Evolutionary conservation across 257 asterid genomes (phyloP), one percentile per base, ranked within the genome.

Genomic region (Marsdenia floribunda): DNA sequence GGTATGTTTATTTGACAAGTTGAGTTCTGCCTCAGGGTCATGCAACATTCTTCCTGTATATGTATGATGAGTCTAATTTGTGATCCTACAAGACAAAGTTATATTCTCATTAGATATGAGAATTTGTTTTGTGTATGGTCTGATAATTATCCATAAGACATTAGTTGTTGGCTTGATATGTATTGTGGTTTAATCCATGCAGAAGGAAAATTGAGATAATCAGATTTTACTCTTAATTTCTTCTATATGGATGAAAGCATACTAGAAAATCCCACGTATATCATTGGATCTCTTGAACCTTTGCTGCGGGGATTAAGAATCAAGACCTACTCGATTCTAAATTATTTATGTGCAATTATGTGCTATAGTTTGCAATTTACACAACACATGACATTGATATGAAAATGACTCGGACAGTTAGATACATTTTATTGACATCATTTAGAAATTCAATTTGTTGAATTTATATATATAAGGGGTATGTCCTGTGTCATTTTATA

Each of bases 1-100:
- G 97, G 98, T 93, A 76, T 14, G 5, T 50, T 19, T 42, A 4
- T 52, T 77, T 37, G 21, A 47, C 46, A 47, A 38, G 71, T 38
- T 16, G 19, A 65, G 44, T 37, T 65, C 70, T 16, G 49, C 70
- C 26, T 53, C 22, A 19, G 26, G 13, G 22, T 55, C 12, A 9
- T 55, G 61, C 29, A 1, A 21, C 7, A 21, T 55, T 21, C 15
- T 71, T 24, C 22, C 15, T 35, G 22, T 29, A 6, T 52, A 33
- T 52, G 19, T 33, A 3, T 10, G 10, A 29, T 40, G 47, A 33
- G 26, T 68, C 60, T 64, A 26, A 55, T 64, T 64, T 52, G 71
- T 4, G 47, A 61, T 12, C 52, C 22, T 38, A 14, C 70, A 47
- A 46, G 59, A 22, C n/a, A 8, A 22, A 46, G 33, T n/a, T 72